Percentiles rank a stretch among this genome's conserved stretches.
These are phyloP conservation scores for Tolypocladium nubicola DNA, from an alignment of 2,329 filamentous ascomycete genomes.

Conservation along the genomic window DNA sequence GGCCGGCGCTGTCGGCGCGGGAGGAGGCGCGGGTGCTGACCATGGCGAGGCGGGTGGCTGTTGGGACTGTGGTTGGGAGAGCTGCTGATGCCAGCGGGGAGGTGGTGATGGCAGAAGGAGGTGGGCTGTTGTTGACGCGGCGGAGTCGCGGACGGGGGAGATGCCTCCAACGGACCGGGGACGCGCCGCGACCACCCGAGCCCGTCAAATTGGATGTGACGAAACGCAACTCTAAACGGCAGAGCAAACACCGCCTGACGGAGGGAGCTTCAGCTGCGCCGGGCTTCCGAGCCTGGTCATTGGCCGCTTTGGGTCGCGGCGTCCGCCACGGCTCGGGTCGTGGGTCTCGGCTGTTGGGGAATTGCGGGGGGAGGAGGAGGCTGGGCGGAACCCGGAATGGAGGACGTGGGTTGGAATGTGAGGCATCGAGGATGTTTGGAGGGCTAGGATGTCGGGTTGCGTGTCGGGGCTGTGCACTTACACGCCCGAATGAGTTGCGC, in stretches of 20 bases:
- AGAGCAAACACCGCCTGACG: no score
- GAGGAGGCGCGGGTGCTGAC: slow-evolving; percentile 26
- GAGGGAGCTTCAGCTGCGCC: no score
- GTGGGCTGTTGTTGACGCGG: background rate
- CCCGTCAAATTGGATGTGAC: no score
- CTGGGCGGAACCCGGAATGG: background rate
- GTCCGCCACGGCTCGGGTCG: background rate
- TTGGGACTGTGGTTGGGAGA: background rate
- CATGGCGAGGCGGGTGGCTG: slow-evolving; percentile 14
- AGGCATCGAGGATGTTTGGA: no score
- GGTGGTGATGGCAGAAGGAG: background rate
- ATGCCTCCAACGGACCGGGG: no score
- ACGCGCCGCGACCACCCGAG: no score
- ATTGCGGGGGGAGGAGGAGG: background rate
- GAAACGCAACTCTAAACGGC: no score
- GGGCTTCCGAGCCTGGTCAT: no score
- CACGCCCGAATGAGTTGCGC: no score
- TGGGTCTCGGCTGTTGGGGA: background rate
- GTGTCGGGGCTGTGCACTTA: no score
- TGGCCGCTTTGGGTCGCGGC: background rate
- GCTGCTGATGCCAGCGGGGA: background rate
- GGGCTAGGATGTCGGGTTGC: no score
- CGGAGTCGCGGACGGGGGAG: no score
- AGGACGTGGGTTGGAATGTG: background rate
- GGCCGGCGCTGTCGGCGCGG: slow-evolving; percentile 17